Evolutionary conservation across 192 early-diverging fungal genomes (phyloP), one percentile per base, ranked within the genome.

Genomic region (Entomortierella chlamydospora): DNA sequence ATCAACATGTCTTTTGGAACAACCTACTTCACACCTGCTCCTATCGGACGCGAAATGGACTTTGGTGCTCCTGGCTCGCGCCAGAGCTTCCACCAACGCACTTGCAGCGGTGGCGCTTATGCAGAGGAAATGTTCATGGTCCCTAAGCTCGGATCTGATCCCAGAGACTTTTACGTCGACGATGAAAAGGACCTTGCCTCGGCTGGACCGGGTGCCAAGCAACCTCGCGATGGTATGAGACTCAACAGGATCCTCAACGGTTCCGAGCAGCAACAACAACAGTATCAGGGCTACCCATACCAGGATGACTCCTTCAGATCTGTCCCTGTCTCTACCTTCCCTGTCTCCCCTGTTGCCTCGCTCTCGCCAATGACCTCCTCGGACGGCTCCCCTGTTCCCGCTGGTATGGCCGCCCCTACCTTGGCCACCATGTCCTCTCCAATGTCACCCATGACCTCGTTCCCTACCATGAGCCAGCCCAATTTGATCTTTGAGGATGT

Each of bases 181-280:
- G 76, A 79, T 37, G 63, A 66, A 23, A 69, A 58, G 26, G 76
- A 79, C 30, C 42, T 79, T 17, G 34, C 68, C 22, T 50, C 73
- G 34, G 55, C 59, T 37, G 76, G 68, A 11, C 66, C 73, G 47
- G 76, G 76, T 30, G 74, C 74, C 61, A 79, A 79, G 58, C 76
- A 79, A 37, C 76, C 76, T 37, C 76, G 76, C 29, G 68, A 79
- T 43, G 42, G 76, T 20, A 79, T 79, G 76, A 29, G 62, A 42
- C 76, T 79, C 39, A 79, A 79, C 68, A 64, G 68, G 39, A 79
- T 79, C 43, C 63, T 79, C n/a, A 79, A 79, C 34, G 62, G 56
- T 4, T 69, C 67, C 22, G 61, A 68, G 43, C 59, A 65, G 43
- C 63, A 54, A n/a, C 72, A 66, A 22, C 57, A 68, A 22, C 57